Evolutionary conservation across 768 basidiomycete species (phyloP).

Genomic region (Porphyrellus cyaneotinctus): DNA sequence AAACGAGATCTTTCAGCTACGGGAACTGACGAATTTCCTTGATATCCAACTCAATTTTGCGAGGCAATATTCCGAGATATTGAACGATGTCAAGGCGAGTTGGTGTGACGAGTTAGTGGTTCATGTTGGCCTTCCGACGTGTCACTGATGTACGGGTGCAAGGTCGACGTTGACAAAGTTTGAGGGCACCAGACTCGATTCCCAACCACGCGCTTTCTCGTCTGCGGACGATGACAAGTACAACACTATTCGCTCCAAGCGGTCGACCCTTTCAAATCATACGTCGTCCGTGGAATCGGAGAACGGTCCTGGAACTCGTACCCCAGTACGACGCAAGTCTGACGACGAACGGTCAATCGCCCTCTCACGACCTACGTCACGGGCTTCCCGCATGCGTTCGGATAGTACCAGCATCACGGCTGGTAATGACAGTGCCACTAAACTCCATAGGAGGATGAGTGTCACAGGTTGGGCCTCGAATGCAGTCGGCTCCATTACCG

Average conservation of each 20-base stretch:
- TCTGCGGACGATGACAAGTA: constrained; percentile 27
- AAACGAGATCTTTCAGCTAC: constrained; percentile 67
- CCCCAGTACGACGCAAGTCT: constrained; percentile 38
- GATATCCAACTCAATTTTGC: constrained; percentile 74
- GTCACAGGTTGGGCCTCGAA: constrained; percentile 56
- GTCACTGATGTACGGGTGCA: constrained; percentile 7
- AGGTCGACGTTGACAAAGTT: constrained; percentile 32
- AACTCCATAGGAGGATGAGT: constrained; percentile 37
- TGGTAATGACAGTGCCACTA: constrained; percentile 34
- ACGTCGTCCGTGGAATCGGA: constrained; percentile 34
- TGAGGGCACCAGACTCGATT: constrained; percentile 18
- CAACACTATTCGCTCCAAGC: constrained; percentile 33
- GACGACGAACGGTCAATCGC: constrained; percentile 40
- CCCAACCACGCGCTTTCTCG: constrained; percentile 16
- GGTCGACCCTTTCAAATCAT: constrained; percentile 24
- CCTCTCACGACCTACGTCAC: constrained; percentile 53
- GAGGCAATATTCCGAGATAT: constrained; percentile 65
- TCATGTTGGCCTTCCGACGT: background rate
- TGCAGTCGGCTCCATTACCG: constrained; percentile 59
- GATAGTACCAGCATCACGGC: constrained; percentile 47
- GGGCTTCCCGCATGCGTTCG: constrained; percentile 61
- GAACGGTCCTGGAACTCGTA: constrained; percentile 26
- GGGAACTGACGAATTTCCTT: constrained; percentile 66
- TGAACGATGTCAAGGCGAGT: constrained; percentile 61
- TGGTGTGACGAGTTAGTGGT: constrained; percentile 64